A percentile compares a stretch with the other conserved stretches of the same genome.
These are phyloP conservation scores for Debaryomyces psychrophilus DNA, from an alignment of 1,139 yeast species.

Conservation along the genomic window DNA sequence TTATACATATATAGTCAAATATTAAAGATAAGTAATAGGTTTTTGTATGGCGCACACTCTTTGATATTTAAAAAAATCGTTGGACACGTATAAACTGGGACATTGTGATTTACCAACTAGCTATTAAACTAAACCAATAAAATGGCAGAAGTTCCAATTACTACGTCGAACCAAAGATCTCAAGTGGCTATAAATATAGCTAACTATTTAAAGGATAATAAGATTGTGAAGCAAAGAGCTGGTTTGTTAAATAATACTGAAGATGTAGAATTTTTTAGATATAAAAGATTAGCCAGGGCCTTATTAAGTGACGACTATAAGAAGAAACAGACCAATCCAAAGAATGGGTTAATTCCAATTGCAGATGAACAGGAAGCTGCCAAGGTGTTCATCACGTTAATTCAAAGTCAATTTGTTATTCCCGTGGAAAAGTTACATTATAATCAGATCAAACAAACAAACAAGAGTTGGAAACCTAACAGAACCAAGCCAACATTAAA, in stretches of 20 bases:
- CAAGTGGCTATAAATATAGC: conserved; percentile 59
- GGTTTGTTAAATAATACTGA: conserved; percentile 74
- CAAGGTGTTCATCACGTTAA: conserved; percentile 64
- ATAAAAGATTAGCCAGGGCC: conserved; percentile 80
- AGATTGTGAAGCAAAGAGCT: conserved; percentile 71
- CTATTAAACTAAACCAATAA: not conserved
- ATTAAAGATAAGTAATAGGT: not conserved
- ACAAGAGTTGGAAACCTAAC: conserved; percentile 65
- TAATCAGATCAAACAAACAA: conserved; percentile 65
- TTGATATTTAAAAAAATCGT: conserved; percentile 6
- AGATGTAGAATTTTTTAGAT: conserved; percentile 79
- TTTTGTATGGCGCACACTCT: conserved; percentile 8
- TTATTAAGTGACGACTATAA: conserved; percentile 74
- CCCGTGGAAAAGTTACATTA: conserved; percentile 77
- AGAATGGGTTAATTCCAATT: conserved; percentile 60
- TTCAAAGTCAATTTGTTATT: conserved; percentile 72
- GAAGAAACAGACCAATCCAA: conserved; percentile 55
- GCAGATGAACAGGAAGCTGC: conserved; percentile 58
- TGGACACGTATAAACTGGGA: conserved; percentile 5
- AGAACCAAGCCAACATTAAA: conserved; percentile 75
- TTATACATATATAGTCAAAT: conserved; percentile 1
- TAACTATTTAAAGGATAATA: conserved; percentile 65
- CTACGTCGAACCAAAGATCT: conserved; percentile 22
- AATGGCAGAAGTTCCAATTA: conserved; percentile 8
- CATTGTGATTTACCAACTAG: not conserved